phyloP scores from a whole-genome alignment of 192 early-diverging fungal genomes.

The Dissophora globulifera region DNA sequence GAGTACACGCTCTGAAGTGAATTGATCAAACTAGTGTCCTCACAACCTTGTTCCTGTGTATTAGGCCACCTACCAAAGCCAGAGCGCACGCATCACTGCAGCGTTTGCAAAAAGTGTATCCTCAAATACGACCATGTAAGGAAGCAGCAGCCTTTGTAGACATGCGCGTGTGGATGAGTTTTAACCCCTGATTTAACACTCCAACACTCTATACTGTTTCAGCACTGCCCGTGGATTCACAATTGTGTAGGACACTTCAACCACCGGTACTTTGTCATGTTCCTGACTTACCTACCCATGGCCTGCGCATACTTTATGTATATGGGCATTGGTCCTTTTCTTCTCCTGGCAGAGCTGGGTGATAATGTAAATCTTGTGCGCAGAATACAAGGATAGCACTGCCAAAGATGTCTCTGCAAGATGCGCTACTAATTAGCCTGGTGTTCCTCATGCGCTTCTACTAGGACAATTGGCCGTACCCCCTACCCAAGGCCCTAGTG shows the following conservation, averaged over 20 bases:
- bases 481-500: conserved; percentile 1
- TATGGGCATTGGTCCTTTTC: conserved; percentile 57
- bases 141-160: background rate
- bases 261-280: conserved; percentile 80
- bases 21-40: too few relatives aligned
- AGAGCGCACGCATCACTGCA: conserved; percentile 82
- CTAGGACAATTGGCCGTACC: conserved; percentile 25
- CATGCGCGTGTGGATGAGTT: too few relatives aligned
- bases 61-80: conserved; percentile 75
- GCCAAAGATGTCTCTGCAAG: too few relatives aligned
- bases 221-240: conserved; percentile 81
- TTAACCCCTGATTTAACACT: too few relatives aligned
- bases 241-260: conserved; percentile 82
- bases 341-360: conserved; percentile 45
- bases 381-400: too few relatives aligned
- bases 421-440: background rate
- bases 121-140: conserved; percentile 76
- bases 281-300: conserved; percentile 63
- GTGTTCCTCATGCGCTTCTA: background rate
- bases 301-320: conserved; percentile 55
- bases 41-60: background rate
- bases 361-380: conserved; percentile 16
- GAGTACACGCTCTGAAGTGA: too few relatives aligned
- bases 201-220: background rate
- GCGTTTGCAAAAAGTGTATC: conserved; percentile 75